Conservation (phyloP, 169 alveolate species). For the Eimeria necatrix region DNA sequence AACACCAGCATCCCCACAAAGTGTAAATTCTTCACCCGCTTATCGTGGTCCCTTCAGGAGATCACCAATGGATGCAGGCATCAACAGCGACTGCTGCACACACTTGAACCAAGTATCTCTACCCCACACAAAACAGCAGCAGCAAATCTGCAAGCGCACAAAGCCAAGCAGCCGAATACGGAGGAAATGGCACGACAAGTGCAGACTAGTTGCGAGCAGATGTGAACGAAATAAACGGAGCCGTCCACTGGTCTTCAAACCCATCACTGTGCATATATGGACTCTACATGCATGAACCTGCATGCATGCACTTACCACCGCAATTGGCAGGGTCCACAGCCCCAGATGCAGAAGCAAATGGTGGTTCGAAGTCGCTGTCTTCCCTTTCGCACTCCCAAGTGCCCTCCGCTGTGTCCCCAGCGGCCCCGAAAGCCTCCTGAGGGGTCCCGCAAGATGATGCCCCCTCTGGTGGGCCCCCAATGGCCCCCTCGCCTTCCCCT, state of each 20-base stretch:
- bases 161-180: too few relatives aligned
- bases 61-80: too few relatives aligned
- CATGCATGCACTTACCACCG: neutral
- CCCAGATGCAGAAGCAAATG: neutral
- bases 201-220: neutral
- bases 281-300: too few relatives aligned
- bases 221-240: neutral
- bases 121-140: too few relatives aligned
- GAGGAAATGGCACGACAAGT: neutral
- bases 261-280: too few relatives aligned
- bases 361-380: neutral
- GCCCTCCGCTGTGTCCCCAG: neutral
- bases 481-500: neutral
- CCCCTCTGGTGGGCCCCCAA: neutral
- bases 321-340: neutral
- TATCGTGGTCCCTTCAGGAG: too few relatives aligned
- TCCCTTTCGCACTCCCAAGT: neutral
- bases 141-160: too few relatives aligned
- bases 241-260: neutral
- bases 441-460: neutral
- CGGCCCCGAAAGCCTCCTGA: too few relatives aligned
- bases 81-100: too few relatives aligned
- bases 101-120: too few relatives aligned
- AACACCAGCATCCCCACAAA: neutral
- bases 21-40: too few relatives aligned